Conservation (phyloP, 2,329 filamentous ascomycete species). For the Penicillium sp. region DNA sequence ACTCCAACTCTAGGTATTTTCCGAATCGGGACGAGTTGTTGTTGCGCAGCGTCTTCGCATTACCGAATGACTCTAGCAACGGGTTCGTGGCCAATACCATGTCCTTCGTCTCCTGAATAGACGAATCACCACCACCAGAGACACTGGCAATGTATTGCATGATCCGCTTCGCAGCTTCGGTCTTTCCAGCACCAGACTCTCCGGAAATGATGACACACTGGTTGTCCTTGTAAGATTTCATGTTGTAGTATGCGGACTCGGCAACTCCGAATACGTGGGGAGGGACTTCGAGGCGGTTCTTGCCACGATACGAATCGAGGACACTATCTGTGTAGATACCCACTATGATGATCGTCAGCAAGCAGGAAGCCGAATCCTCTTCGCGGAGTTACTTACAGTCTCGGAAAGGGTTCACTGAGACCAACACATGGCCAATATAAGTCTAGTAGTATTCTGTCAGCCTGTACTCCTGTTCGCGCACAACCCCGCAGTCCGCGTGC, state of each 20-base stretch:
- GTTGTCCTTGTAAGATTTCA: constrained; percentile 99
- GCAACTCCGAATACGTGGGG: constrained; percentile 98
- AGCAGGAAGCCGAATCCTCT: neutral
- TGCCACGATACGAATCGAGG: constrained; percentile 89
- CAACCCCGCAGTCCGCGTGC: constrained; percentile 13
- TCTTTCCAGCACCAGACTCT: constrained; percentile 97
- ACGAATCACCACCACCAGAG: constrained; percentile 76
- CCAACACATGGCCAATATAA: constrained; percentile 98
- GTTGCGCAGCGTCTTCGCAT: constrained; percentile 95
- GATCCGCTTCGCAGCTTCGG: constrained; percentile 94
- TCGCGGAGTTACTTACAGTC: constrained; percentile 59
- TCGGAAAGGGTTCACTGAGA: constrained; percentile 97
- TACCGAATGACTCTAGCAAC: constrained; percentile 93
- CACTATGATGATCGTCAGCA: constrained; percentile 52
- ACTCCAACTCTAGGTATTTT: constrained; percentile 96
- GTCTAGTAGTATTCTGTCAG: constrained; percentile 53
- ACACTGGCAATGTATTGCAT: constrained; percentile 99
- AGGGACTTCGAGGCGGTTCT: constrained; percentile 89
- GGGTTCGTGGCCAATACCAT: constrained; percentile 99
- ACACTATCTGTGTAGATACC: constrained; percentile 97
- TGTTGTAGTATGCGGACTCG: constrained; percentile 96
- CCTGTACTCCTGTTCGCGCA: constrained; percentile 14
- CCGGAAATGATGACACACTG: constrained; percentile 99
- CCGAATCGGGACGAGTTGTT: constrained; percentile 99
- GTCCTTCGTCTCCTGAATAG: constrained; percentile 96